Percentiles rank a stretch among this genome's conserved stretches.
Conservation (phyloP, 2,329 filamentous ascomycete genomes). For the Paracoccidioides brasiliensis region DNA sequence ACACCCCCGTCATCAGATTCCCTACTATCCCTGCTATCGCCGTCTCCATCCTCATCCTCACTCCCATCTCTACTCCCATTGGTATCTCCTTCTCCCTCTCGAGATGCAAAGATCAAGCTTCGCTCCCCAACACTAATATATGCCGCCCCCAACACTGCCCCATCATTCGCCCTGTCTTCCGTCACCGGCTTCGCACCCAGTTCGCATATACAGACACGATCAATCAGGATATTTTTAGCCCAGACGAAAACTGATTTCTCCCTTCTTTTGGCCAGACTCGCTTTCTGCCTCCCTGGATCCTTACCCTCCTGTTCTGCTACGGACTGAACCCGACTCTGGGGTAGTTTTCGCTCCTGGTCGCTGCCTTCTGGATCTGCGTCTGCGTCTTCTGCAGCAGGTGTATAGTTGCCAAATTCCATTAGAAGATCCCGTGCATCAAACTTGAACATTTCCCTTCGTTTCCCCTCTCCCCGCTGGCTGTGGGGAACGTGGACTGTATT, state of each 20-base stretch:
- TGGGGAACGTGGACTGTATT: slow-evolving; percentile 62
- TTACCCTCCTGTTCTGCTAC: not conserved
- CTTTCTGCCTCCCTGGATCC: slow-evolving; percentile 5
- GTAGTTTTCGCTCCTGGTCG: not conserved
- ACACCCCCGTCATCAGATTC: not conserved
- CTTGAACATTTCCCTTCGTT: slow-evolving; percentile 32
- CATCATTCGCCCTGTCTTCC: slow-evolving; percentile 21
- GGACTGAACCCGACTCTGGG: not conserved
- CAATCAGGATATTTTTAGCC: slow-evolving; percentile 54
- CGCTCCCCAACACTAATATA: slow-evolving; percentile 39
- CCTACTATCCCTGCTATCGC: not conserved
- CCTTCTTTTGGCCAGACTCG: slow-evolving; percentile 24
- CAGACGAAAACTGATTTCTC: slow-evolving; percentile 45
- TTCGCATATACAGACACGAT: slow-evolving; percentile 62
- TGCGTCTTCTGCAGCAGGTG: not conserved
- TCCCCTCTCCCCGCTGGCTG: slow-evolving; percentile 6
- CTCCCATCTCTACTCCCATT: not conserved
- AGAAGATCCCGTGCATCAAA: slow-evolving; percentile 26
- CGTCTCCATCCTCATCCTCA: not conserved
- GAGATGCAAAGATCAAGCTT: slow-evolving; percentile 15
- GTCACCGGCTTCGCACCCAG: slow-evolving; percentile 69
- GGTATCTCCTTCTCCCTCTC: not conserved
- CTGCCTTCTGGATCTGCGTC: not conserved
- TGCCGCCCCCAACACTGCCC: slow-evolving; percentile 38
- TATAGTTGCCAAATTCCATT: slow-evolving; percentile 16